Evolutionary conservation across 768 basidiomycete genomes (phyloP), one percentile per base, ranked within the genome.

Genomic region (Russula earlei): DNA sequence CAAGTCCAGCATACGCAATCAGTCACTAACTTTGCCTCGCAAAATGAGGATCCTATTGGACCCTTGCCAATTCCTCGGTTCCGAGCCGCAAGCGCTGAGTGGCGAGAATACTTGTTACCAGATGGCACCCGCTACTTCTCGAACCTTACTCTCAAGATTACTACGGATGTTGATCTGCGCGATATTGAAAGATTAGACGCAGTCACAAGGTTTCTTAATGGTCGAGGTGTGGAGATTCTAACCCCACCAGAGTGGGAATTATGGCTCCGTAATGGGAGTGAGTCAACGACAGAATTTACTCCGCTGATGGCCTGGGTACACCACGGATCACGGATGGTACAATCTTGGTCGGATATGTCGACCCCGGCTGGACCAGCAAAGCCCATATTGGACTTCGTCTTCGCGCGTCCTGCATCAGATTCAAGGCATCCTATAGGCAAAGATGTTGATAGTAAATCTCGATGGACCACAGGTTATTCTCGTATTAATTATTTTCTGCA

Each of bases 51-150:
- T 40, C 52, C 66, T 2, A 20, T 61, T 25, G 63, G 64, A 54
- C 60, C 65, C 10, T 44, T 63, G 2, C 53, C 56, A 49, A 60
- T 64, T 42, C n/a, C n/a, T n/a, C n/a, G n/a, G n/a, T n/a, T n/a
- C n/a, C n/a, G n/a, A n/a, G n/a, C n/a, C n/a, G n/a, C n/a, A n/a
- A n/a, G n/a, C n/a, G 76, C 83, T n/a, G 87, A 88, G 3, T 91
- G 88, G 87, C 72, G 78, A 45, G 85, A 84, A 64, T 81, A 85
- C 64, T 73, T 77, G 19, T 79, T 91, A 19, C 88, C 88, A 1
- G 85, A 89, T 62, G 79, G 79, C 9, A 70, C 77, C 5, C 71
- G 78, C 33, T 91, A 91, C 69, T 91, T 82, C 63, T 77, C 78
- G 44, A 85, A 88, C 64, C 78, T 79, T 4, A 77, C 75, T 14